Evolutionary conservation across 176 grass and related monocot species (phyloP).

Genomic region (Oryza glumipatula): DNA sequence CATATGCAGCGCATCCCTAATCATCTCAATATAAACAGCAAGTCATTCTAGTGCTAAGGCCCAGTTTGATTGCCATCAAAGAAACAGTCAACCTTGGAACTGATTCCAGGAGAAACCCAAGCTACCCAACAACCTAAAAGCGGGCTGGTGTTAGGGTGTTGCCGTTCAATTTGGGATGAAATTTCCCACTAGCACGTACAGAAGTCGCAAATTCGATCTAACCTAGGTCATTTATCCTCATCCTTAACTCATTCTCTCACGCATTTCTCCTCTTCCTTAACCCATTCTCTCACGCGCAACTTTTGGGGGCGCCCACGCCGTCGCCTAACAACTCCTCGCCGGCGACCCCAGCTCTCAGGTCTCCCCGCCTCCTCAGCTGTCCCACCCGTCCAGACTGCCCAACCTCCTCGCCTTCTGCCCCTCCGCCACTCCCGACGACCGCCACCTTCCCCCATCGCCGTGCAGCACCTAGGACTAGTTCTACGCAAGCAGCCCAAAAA

Average conservation of each 20-base stretch:
- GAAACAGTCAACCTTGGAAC: background rate
- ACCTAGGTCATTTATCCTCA: background rate
- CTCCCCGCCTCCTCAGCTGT: background rate
- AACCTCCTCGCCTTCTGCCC: background rate
- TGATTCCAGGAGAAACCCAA: background rate
- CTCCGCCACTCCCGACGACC: background rate
- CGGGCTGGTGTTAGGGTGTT: background rate
- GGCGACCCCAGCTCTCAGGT: background rate
- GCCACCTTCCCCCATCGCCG: background rate
- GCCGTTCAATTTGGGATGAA: background rate
- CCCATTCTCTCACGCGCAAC: background rate
- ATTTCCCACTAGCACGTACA: background rate
- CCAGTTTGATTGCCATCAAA: too few relatives aligned
- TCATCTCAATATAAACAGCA: background rate
- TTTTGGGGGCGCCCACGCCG: background rate
- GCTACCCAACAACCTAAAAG: background rate
- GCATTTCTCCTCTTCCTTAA: background rate
- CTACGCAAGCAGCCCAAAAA: background rate
- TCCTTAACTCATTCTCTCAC: background rate
- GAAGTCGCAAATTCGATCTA: background rate
- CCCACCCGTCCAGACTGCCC: background rate
- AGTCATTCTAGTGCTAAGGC: background rate
- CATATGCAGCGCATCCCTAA: background rate
- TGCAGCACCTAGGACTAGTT: background rate
- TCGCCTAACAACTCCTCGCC: background rate